These are phyloP conservation scores for Plasmodium relictum DNA, from an alignment of 169 alveolate species.

Conservation along the genomic window DNA sequence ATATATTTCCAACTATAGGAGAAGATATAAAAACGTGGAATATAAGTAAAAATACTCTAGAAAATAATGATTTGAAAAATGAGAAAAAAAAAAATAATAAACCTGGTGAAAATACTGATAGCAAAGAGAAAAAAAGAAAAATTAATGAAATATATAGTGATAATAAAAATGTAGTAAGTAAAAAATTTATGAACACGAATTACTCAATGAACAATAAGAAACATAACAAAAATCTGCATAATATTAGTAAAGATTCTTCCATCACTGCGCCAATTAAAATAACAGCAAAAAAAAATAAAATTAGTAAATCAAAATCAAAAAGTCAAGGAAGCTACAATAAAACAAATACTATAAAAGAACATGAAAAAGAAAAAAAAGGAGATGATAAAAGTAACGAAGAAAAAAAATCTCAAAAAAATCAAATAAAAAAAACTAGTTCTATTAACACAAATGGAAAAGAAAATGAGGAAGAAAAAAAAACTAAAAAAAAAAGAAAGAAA, in stretches of 20 bases:
- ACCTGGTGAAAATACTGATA: not conserved
- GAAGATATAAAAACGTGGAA: constrained; percentile 60
- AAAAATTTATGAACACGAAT: constrained; percentile 39
- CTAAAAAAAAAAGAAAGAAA: not conserved
- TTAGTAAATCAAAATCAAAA: constrained; percentile 1
- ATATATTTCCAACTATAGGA: constrained; percentile 54
- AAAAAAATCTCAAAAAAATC: not conserved
- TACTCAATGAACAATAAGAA: constrained; percentile 51
- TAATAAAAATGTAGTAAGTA: constrained; percentile 7
- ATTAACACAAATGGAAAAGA: not conserved
- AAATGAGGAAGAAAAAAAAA: constrained; percentile 11
- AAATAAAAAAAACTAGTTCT: not conserved
- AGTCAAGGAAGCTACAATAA: not conserved
- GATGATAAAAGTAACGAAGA: not conserved
- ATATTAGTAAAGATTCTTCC: not conserved
- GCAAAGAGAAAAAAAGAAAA: constrained; percentile 24
- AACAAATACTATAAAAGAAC: not conserved
- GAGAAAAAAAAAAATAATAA: constrained; percentile 19
- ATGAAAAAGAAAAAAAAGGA: not conserved
- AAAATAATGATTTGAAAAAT: constrained; percentile 15
- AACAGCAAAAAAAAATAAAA: not conserved
- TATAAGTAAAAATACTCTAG: not conserved
- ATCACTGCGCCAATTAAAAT: not conserved
- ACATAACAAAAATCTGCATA: constrained; percentile 29
- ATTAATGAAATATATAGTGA: not conserved